Percentiles rank a stretch among this genome's conserved stretches.
These are phyloP conservation scores for Cadophora malorum DNA, from an alignment of 2,329 filamentous ascomycete genomes.

Conservation along the genomic window DNA sequence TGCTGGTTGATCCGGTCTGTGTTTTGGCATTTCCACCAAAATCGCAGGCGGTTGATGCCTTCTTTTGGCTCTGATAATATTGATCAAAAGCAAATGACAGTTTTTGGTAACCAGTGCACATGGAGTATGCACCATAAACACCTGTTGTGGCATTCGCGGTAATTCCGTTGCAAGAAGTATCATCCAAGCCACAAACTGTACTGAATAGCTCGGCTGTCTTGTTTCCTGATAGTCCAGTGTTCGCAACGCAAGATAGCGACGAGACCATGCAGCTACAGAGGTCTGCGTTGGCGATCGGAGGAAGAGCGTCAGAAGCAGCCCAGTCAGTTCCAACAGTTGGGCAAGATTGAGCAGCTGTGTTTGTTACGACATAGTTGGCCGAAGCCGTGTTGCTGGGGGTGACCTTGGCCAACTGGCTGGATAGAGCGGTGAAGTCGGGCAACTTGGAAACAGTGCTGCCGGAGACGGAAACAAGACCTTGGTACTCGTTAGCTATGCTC, in stretches of 20 bases:
- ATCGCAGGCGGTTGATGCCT: slow-evolving; percentile 66
- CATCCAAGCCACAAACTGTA: slow-evolving; percentile 69
- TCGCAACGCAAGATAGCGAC: slow-evolving; percentile 73
- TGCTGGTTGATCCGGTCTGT: slow-evolving; percentile 53
- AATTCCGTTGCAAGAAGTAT: slow-evolving; percentile 70
- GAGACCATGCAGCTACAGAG: slow-evolving; percentile 88
- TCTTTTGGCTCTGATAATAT: slow-evolving; percentile 69
- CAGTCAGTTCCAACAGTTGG: slow-evolving; percentile 70
- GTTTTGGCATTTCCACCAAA: slow-evolving; percentile 71
- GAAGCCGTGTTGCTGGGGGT: slow-evolving; percentile 70
- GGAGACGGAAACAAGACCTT: slow-evolving; percentile 69
- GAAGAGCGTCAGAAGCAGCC: slow-evolving; percentile 74
- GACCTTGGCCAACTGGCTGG: slow-evolving; percentile 71
- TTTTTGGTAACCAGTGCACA: slow-evolving; percentile 75
- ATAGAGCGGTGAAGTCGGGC: slow-evolving; percentile 76
- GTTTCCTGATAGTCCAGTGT: slow-evolving; percentile 60
- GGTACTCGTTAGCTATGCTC: slow-evolving; percentile 43
- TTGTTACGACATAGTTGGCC: slow-evolving; percentile 74
- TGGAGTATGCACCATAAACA: slow-evolving; percentile 77
- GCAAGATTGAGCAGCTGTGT: slow-evolving; percentile 72
- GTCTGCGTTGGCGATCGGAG: slow-evolving; percentile 77
- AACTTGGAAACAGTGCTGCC: slow-evolving; percentile 68
- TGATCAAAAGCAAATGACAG: slow-evolving; percentile 76
- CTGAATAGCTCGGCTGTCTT: slow-evolving; percentile 74
- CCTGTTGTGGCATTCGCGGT: slow-evolving; percentile 69